phyloP scores from a whole-genome alignment of 2,329 filamentous ascomycete species.

The Cladosporium velox region DNA sequence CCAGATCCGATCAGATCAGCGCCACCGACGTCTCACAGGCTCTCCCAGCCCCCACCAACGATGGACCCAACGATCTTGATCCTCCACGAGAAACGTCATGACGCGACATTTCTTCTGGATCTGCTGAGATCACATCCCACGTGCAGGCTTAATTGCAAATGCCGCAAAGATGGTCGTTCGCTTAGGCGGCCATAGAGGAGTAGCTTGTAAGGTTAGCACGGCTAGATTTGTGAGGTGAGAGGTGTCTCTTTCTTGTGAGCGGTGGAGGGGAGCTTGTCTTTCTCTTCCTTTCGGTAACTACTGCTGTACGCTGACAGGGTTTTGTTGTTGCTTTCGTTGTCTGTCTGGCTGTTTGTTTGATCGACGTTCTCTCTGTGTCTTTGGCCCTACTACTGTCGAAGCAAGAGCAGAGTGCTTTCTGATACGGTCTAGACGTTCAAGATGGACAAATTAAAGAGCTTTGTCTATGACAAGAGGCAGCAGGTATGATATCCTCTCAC shows the following conservation, averaged over 20 bases:
- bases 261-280: background rate
- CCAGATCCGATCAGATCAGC: background rate
- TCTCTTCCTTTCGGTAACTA: no score
- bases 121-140: slow-evolving; percentile 1
- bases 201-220: background rate
- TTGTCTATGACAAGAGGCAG: slow-evolving; percentile 33
- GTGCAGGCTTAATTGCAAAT: background rate
- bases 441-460: slow-evolving; percentile 30
- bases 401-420: background rate
- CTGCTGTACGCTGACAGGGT: no score
- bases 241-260: background rate
- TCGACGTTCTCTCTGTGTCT: background rate
- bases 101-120: background rate
- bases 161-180: background rate
- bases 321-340: no score
- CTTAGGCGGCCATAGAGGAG: background rate
- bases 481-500: slow-evolving; percentile 25
- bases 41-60: background rate
- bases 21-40: slow-evolving; percentile 6
- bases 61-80: background rate
- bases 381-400: no score
- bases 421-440: background rate
- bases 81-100: background rate
- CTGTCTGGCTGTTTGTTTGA: background rate
- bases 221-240: background rate